Base-by-base conservation (phyloP, 2,329 filamentous ascomycete species). In the Claviceps humidiphila region DNA sequence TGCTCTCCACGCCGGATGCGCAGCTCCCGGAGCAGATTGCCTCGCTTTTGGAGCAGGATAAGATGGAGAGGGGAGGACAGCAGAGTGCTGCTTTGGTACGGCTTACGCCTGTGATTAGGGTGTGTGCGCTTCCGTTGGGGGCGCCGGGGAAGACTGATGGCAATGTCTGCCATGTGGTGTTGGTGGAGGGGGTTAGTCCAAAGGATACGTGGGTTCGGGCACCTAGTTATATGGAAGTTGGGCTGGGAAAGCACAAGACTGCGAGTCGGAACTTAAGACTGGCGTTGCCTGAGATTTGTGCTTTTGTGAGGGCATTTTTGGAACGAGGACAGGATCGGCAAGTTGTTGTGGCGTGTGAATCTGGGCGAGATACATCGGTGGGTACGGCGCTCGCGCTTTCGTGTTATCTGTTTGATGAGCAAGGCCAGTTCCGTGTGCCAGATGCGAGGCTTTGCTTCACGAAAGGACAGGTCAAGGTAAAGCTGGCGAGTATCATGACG, bases 181-280 rank as follows among this genome's bases (percentile, higher is more conserved):
- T 82, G 20, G 61, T 65, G 0, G 64, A 74, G 1, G 64, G 67
- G 26, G 59, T 68, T 2, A 77, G 74, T 2, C 68, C 68, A 20
- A 68, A 66, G 49, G 74, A 74, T 49, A 65, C 58, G 8, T 73
- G 69, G 71, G 40, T 63, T 14, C 58, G 66, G 53, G 60, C 65
- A 8, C 52, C 68, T 44, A 67, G 64, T 50, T 54, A 63, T 80
- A 65, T 73, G 60, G 42, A 74, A 74, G 75, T 93, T 17, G 77
- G 80, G 0, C 78, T 91, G 54, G 81, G 82, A 1, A 77, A 79
- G 48, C 80, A 80, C 40, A 96, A 96, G 68, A 66, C 82, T 4
- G 91, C 89, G 0, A 90, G 87, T 61, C 82, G 89, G n/a, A 82
- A 87, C 58, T 73, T 97, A n/a, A 81, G 91, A 8, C 71, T 76